Evolutionary conservation across 2,329 filamentous ascomycete genomes (phyloP).

Genomic region (Microdochium nivale): DNA sequence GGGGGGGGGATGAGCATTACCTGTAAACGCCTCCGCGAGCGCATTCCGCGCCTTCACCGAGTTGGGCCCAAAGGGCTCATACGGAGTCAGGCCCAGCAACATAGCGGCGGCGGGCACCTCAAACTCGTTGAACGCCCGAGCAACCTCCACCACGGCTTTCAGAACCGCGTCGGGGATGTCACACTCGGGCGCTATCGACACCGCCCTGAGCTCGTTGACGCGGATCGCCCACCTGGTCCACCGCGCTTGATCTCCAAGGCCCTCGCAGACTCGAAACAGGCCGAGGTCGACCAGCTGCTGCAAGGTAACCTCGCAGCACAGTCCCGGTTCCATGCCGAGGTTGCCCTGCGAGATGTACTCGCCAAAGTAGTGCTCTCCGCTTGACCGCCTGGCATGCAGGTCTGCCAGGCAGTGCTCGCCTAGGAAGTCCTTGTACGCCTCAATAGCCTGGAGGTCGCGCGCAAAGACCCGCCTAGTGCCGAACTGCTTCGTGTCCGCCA

Average conservation of each 20-base stretch:
- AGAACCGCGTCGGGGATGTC: background rate
- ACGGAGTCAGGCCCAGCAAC: background rate
- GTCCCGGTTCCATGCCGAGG: background rate
- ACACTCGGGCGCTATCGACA: background rate
- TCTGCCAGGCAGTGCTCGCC: background rate
- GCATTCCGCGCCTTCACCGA: background rate
- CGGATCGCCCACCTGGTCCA: background rate
- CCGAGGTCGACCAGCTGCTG: background rate
- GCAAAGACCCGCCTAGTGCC: background rate
- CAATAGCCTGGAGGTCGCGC: background rate
- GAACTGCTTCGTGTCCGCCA: background rate
- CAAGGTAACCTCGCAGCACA: background rate
- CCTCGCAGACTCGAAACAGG: background rate
- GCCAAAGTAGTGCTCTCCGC: background rate
- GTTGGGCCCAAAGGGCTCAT: background rate
- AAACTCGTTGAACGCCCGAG: background rate
- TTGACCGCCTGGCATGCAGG: background rate
- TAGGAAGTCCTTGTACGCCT: background rate
- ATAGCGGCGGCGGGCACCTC: background rate
- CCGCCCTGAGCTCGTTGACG: background rate
- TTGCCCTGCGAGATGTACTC: background rate
- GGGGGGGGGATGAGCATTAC: no score
- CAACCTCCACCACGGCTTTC: background rate
- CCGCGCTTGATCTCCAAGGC: background rate
- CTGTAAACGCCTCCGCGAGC: background rate